Evolutionary conservation across 1,284 basidiomycete species (phyloP), one percentile per base, ranked within the genome.

Genomic region (Ceratobasidium sp.): DNA sequence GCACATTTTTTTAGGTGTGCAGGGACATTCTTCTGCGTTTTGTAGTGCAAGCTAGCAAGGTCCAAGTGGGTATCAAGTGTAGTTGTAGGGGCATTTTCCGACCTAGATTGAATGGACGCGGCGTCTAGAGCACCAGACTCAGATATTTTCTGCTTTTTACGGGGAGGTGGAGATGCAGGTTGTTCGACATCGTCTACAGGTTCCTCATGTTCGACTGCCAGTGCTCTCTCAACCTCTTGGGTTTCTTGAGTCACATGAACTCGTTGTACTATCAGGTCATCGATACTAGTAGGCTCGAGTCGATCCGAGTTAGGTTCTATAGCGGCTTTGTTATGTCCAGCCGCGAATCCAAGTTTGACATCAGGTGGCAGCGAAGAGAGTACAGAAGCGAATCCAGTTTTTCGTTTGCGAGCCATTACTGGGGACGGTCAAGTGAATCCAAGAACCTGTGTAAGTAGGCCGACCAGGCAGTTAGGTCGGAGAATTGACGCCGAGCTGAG

Each of bases 1-100:
- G 77, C 78, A 96, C 94, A 96, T 84, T 96, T 96, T 77, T 87
- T 84, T 8, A 96, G 84, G 76, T 92, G 86, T 14, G 85, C 82
- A 1, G 94, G 94, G 6, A 96, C 92, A 74, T 95, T 52, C 32
- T 69, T 69, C 43, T 55, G 66, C 13, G 52, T 57, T 57, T 69
- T 69, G 32, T 69, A 69, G 23, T 69, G 66, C 28, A 52, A 43
- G 7, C 26, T 38, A 57, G 23, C 49, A 18, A 41, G 16, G 4
- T 9, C 57, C 41, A 54, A 41, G 35, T 43, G 50, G 8, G 55
- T 54, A 6, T 67, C 32, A 16, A 67, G 21, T 18, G 32, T 32
- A 23, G 26, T 28, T n/a, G 18, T 38, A 46, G 21, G 16, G n/a
- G 26, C 16, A 44, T 32, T 1, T 18, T 47, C 43, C 6, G 26